Conservation (phyloP, 441 rosid genomes). For the Eutrema salsugineum region DNA sequence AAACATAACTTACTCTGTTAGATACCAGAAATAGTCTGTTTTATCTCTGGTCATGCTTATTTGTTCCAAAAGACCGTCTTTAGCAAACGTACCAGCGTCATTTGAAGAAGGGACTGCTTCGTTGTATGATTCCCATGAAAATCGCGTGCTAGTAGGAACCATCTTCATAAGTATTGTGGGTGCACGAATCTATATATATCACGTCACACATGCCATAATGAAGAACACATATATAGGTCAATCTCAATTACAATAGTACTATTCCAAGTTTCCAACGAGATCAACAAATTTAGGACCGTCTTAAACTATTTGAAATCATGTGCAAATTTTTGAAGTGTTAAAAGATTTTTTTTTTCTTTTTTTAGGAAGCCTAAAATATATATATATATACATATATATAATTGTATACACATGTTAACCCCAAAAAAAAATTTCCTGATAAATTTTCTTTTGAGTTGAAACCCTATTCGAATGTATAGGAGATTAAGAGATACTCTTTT, state of each 20-base stretch:
- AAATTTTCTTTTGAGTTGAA: slow-evolving; percentile 32
- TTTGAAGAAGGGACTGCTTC: slow-evolving; percentile 45
- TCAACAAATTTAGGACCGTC: slow-evolving; percentile 32
- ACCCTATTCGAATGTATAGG: slow-evolving; percentile 56
- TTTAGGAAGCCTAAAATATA: not conserved
- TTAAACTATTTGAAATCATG: not conserved
- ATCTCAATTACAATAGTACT: slow-evolving; percentile 43
- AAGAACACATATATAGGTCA: not conserved
- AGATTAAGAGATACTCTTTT: too few species aligned
- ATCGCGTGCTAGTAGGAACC: slow-evolving; percentile 29
- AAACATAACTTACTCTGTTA: slow-evolving; percentile 45
- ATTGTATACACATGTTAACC: not conserved
- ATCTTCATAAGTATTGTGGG: slow-evolving; percentile 42
- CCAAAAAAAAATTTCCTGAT: too few species aligned
- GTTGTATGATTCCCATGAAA: slow-evolving; percentile 51
- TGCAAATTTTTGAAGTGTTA: slow-evolving; percentile 41
- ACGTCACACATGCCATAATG: slow-evolving; percentile 49
- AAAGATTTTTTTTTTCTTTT: slow-evolving; percentile 37
- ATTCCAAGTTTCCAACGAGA: slow-evolving; percentile 48
- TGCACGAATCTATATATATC: slow-evolving; percentile 42
- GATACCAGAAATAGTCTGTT: slow-evolving; percentile 68
- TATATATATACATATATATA: too few species aligned
- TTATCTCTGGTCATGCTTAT: slow-evolving; percentile 44
- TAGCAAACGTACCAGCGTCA: slow-evolving; percentile 32
- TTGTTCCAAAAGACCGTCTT: slow-evolving; percentile 56